Percentiles rank a stretch among this genome's conserved stretches.
Conservation (phyloP, 2,329 filamentous ascomycete genomes). For the Beauveria australis region DNA sequence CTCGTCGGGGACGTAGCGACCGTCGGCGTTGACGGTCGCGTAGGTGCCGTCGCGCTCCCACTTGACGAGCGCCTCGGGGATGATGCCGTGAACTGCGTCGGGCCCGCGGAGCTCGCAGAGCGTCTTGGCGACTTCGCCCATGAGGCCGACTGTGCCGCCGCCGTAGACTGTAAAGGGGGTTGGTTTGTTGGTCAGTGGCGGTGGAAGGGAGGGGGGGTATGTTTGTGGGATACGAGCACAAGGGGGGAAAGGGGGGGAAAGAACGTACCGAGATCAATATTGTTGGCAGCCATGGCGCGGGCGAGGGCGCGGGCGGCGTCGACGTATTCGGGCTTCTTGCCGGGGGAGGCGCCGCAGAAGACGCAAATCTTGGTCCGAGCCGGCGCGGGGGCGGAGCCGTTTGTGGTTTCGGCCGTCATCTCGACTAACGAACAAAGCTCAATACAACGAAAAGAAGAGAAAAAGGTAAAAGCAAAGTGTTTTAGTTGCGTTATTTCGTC, state of each 20-base stretch:
- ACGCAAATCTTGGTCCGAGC: constrained; percentile 68
- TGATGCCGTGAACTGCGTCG: constrained; percentile 80
- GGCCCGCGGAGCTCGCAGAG: constrained; percentile 79
- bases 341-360: constrained; percentile 80
- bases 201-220: not conserved
- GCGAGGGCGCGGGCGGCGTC: constrained; percentile 72
- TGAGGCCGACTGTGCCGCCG: constrained; percentile 86
- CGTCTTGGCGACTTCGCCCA: constrained; percentile 87
- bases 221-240: not conserved
- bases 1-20: constrained; percentile 55
- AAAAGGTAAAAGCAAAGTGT: not conserved
- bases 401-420: constrained; percentile 15
- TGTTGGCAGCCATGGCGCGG: constrained; percentile 61
- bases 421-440: not conserved
- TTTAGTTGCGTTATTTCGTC: not conserved
- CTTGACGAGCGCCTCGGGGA: constrained; percentile 74
- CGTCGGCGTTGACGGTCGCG: constrained; percentile 33
- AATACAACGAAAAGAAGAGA: not conserved
- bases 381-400: constrained; percentile 14
- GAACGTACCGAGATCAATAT: constrained; percentile 63
- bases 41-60: constrained; percentile 63
- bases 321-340: constrained; percentile 65
- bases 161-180: constrained; percentile 61
- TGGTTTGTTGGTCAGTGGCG: constrained; percentile 8
- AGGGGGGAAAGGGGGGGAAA: not conserved